Base-by-base conservation (phyloP, 2,329 filamentous ascomycete genomes). In the Alternaria sp. region DNA sequence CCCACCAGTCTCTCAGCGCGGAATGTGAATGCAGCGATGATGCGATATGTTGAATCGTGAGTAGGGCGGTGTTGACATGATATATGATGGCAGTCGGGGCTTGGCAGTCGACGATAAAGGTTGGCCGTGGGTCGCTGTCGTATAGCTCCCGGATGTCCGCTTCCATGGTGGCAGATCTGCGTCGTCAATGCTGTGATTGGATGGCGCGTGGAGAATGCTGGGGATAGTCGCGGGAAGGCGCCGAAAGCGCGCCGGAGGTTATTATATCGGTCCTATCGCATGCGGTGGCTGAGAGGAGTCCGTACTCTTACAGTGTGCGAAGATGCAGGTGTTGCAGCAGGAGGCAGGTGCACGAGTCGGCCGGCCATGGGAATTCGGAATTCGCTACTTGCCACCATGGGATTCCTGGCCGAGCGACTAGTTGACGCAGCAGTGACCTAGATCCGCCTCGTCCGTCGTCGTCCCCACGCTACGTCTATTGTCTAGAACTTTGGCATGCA, bases 1-100 rank as follows among this genome's bases (percentile, higher is more conserved):
- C 62, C 65, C 65, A 67, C 65, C 65, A 67, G 47, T 67, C 65
- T 40, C 63, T 49, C 15, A 67, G 40, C 10, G 59, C 59, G n/a
- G 59, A 49, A 26, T 63, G 57, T 40, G 40, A 40, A 25, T 59
- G 32, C 6, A 66, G 36, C 11, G 65, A 63, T 6, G 45, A 44
- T 28, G 56, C 62, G 9, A 67, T 43, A 15, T 60, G 52, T 9
- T 47, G 61, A 26, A 61, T 46, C 13, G 50, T 57, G 28, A 66
- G 60, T 26, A 66, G 46, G 12, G 62, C 65, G 32, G 46, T 40
- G 36, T 67, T 67, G 59, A 66, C 56, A 45, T 65, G 62, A 26
- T 51, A 54, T 17, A 67, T 59, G 10, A 52, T 30, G 3, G 59
- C 43, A 6, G 57, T 47, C 30, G 47, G 43, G 1, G 47, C 54